These are phyloP conservation scores for Geopyxis carbonaria DNA, from an alignment of 495 filamentous ascomycete genomes.

Conservation along the genomic window DNA sequence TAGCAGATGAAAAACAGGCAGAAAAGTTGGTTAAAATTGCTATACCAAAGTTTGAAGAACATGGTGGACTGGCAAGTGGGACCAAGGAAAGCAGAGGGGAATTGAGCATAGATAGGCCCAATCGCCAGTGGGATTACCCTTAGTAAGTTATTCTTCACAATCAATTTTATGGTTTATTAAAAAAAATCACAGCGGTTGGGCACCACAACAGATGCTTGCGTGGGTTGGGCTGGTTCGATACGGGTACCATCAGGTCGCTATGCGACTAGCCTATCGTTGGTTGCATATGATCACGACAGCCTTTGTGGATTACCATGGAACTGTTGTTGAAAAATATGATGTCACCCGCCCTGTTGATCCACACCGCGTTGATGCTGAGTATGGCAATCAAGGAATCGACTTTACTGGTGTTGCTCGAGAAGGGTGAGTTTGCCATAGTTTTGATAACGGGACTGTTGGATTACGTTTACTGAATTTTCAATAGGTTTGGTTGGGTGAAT, in stretches of 20 bases:
- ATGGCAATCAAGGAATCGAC: slow-evolving; percentile 85
- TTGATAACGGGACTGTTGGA: not conserved
- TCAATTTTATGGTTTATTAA: not conserved
- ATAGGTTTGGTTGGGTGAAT: slow-evolving; percentile 95
- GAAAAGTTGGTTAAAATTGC: slow-evolving; percentile 54
- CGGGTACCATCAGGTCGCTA: slow-evolving; percentile 73
- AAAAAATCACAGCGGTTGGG: slow-evolving; percentile 49
- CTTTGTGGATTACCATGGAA: slow-evolving; percentile 92
- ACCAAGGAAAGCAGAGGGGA: slow-evolving; percentile 71
- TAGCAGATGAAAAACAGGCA: slow-evolving; percentile 64
- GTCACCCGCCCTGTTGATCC: slow-evolving; percentile 77
- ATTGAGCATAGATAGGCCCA: slow-evolving; percentile 65
- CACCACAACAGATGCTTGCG: slow-evolving; percentile 93
- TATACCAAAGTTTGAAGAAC: slow-evolving; percentile 68
- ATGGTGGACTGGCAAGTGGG: slow-evolving; percentile 76
- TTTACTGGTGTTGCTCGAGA: slow-evolving; percentile 90
- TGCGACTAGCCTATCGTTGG: slow-evolving; percentile 85
- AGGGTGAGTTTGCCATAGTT: slow-evolving; percentile 40
- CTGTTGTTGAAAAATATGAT: slow-evolving; percentile 97
- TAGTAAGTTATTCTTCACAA: slow-evolving; percentile 30
- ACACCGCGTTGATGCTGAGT: slow-evolving; percentile 87
- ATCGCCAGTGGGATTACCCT: slow-evolving; percentile 95
- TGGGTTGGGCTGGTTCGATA: slow-evolving; percentile 86
- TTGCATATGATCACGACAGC: slow-evolving; percentile 93
- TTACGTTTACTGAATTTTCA: slow-evolving; percentile 17